Percentiles rank a stretch among this genome's conserved stretches.
Conservation (phyloP, 805 yeast genomes). For the Pichia rugopelliculosa region DNA sequence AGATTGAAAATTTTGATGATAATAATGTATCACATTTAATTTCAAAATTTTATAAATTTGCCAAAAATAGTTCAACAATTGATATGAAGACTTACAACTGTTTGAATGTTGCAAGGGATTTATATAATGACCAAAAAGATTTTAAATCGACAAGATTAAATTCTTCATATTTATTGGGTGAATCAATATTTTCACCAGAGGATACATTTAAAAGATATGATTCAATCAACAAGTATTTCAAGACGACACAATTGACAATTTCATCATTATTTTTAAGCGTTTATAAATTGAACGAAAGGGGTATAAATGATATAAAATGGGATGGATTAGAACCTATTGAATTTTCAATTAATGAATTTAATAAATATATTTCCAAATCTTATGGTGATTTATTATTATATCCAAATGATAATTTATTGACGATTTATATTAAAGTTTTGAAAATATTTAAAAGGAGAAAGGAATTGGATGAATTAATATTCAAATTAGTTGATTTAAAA, state of each 20-base stretch:
- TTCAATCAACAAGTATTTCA: conserved; percentile 12
- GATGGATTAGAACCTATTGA: conserved; percentile 48
- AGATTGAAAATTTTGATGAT: conserved; percentile 19
- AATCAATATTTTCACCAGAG: conserved; percentile 28
- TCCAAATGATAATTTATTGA: conserved; percentile 45
- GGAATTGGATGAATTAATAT: conserved; percentile 43
- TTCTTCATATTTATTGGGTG: conserved; percentile 26
- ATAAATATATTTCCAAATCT: conserved; percentile 32
- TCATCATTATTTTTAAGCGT: conserved; percentile 46
- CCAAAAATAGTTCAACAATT: conserved; percentile 10
- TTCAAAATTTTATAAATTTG: conserved; percentile 22
- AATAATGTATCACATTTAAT: conserved; percentile 20
- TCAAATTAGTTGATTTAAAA: conserved; percentile 46
- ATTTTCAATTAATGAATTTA: conserved; percentile 51
- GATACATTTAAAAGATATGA: conserved; percentile 25
- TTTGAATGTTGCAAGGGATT: conserved; percentile 20
- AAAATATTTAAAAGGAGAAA: conserved; percentile 38
- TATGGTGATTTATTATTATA: conserved; percentile 27
- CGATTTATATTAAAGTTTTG: conserved; percentile 44
- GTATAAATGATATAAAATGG: conserved; percentile 32
- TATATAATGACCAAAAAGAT: conserved; percentile 10
- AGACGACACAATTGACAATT: conserved; percentile 24
- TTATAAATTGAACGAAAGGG: conserved; percentile 20
- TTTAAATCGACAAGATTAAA: conserved; percentile 20
- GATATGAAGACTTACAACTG: conserved; percentile 12